These are phyloP conservation scores for Leccinellum rugosiceps DNA, from an alignment of 768 basidiomycete genomes.

Conservation along the genomic window DNA sequence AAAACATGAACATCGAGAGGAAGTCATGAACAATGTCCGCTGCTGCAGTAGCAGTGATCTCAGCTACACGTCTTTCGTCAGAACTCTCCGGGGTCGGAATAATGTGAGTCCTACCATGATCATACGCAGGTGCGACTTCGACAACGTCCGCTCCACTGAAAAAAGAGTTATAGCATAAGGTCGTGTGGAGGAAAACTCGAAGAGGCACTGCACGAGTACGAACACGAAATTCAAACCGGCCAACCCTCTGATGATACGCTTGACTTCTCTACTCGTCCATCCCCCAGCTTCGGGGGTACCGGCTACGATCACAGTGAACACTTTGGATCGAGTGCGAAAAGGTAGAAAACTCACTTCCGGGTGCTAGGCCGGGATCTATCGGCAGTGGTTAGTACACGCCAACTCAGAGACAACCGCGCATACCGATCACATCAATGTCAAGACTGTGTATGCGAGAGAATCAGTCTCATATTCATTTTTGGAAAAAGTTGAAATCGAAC, in stretches of 20 bases:
- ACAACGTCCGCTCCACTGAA: conserved; percentile 23
- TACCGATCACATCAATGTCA: conserved; percentile 82
- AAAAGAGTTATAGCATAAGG: background rate
- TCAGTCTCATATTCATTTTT: background rate
- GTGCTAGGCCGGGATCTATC: conserved; percentile 73
- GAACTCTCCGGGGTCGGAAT: background rate
- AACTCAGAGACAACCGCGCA: background rate
- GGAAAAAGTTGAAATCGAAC: conserved; percentile 21
- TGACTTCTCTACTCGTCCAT: conserved; percentile 81
- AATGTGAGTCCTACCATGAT: conserved; percentile 17
- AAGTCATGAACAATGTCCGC: conserved; percentile 48
- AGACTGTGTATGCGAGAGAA: conserved; percentile 39
- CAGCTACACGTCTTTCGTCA: conserved; percentile 21
- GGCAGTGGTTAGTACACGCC: conserved; percentile 2
- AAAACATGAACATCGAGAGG: conserved; percentile 36
- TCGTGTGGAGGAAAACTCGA: background rate
- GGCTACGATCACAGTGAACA: conserved; percentile 39
- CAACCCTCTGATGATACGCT: conserved; percentile 76
- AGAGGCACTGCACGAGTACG: background rate
- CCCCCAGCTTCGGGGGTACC: conserved; percentile 85
- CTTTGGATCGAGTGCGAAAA: background rate
- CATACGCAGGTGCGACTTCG: conserved; percentile 28
- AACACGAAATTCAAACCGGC: conserved; percentile 80
- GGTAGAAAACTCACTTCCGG: conserved; percentile 58
- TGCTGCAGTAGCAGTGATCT: conserved; percentile 42